Evolutionary conservation across 1,284 basidiomycete genomes (phyloP), one percentile per base, ranked within the genome.

Genomic region (Irpex sp.): DNA sequence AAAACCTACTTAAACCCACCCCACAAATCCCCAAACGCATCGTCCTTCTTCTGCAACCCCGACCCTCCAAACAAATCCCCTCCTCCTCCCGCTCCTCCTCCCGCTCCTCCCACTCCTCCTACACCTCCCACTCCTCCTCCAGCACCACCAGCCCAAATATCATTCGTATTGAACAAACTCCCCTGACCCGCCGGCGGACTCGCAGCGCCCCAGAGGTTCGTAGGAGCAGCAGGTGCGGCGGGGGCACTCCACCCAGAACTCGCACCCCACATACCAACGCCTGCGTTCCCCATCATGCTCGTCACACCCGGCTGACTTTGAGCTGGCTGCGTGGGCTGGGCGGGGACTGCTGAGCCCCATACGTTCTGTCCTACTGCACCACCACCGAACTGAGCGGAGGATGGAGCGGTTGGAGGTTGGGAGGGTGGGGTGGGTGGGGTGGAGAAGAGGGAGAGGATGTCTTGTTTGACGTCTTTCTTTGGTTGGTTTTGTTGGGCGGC

Each of bases 381-480:
- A 71, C 57, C 71, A 66, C 5, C 73, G 74, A 57, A 73, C 74
- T 17, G 72, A 26, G 21, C 21, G 21, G 21, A 67, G 31, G 57
- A 44, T 60, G 64, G 64, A 64, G 69, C 68, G 36, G 74, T 66
- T 9, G 76, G 67, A 5, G 79, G 69, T 9, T 58, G 62, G 0
- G 78, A 65, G 15, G 11, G 44, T 0, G 75, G 68, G 9, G 77
- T 69, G 5, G 80, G 61, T 2, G 82, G 69, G 5, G 83, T 70
- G n/a, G 89, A 85, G 73, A 94, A 96, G 55, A 96, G 83, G 0
- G 92, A 94, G 48, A 97, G 81, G 69, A 97, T 96, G 68, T 96
- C 91, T 64, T 93, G 85, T 71, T 95, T 96, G 62, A 89, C 82
- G 70, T 92, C 88, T 70, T 91, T 90, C 72, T 82, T 83, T 0